Evolutionary conservation across 2,329 filamentous ascomycete species (phyloP), one percentile per base, ranked within the genome.

Genomic region (Diplodia sapinea): DNA sequence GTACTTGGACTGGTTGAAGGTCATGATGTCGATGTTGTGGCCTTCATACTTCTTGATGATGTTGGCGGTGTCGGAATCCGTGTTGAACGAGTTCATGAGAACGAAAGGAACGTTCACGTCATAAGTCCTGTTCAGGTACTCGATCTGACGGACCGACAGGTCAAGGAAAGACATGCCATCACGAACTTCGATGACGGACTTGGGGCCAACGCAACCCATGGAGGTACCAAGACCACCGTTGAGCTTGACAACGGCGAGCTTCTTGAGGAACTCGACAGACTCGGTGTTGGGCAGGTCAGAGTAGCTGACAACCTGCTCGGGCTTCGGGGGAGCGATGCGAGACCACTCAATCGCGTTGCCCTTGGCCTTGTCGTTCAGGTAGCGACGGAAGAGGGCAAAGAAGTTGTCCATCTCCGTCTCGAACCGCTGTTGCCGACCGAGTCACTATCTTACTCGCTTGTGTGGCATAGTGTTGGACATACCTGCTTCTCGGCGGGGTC

Each of bases 41-140:
- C 95, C 95, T 85, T 99, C 94, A 84, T 98, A 99, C 87, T 99
- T 99, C 89, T 99, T 99, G 86, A 99, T 99, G 83, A 99, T 99
- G 82, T 93, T 93, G 71, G 94, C 93, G 63, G 95, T 99, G 79
- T 99, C 95, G 76, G 94, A 89, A 81, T 99, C 94, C 79, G 95
- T 99, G 88, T 99, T 99, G 91, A 99, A 99, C 67, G 95, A 98
- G 90, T 99, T 99, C 95, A 99, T 99, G 75, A 99, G 90, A 73
- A 99, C 89, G 82, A 99, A 97, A 59, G 95, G 95, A 40, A 99
- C 95, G 79, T 97, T 98, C 81, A 96, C 93, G 75, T 91, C 88
- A 85, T 97, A 98, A 72, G 93, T 98, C 81, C 94, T 91, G 90
- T 99, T 99, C 74, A 99, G 90, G 86, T 93, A 96, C 85, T 99